Base-by-base conservation (phyloP, 2,329 filamentous ascomycete genomes). In the Diaporthe ampelina region DNA sequence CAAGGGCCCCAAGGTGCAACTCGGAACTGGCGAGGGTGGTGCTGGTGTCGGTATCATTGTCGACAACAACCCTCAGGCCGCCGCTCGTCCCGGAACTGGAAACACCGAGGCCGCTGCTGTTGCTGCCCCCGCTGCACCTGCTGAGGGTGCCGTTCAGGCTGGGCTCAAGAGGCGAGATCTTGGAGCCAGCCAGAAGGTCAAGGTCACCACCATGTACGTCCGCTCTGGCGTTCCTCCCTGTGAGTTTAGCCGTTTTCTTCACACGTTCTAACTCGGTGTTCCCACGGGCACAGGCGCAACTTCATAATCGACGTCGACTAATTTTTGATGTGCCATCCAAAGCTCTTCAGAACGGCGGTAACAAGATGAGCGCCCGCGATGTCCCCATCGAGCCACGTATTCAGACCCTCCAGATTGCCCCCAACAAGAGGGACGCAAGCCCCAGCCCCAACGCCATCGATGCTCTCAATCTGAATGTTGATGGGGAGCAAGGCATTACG, bases 171-270 rank as follows among this genome's bases (percentile, higher is more conserved):
- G 78, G 76, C 77, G 79, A 5, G 77, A 78, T 45, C 65, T 75
- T 26, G 32, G 71, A 45, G 69, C 81, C 50, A 82, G 82, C n/a
- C 82, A 82, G 58, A 83, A 83, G 59, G 82, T 84, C 72, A 86
- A 84, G 79, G 84, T 86, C 73, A 86, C 85, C 61, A 86, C 84
- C 76, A 86, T 86, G 85, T 86, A 85, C 74, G 82, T 86, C 73
- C 83, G 84, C 78, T 83, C 84, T 56, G 85, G 85, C 72, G 80
- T 86, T 71, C 84, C 84, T 43, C 80, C 80, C 54, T 81, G 85
- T 86, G 79, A 85, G 84, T 83, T 69, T 29, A 56, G 21, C n/a
- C 67, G 15, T 40, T 61, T 73, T 71, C 35, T 73, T 52, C 37
- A 29, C 17, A 24, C 24, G 32, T 32, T 65, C 52, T 68, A 48